Evolutionary conservation across 2,329 filamentous ascomycete species (phyloP).

Genomic region (Eutypella sp.): DNA sequence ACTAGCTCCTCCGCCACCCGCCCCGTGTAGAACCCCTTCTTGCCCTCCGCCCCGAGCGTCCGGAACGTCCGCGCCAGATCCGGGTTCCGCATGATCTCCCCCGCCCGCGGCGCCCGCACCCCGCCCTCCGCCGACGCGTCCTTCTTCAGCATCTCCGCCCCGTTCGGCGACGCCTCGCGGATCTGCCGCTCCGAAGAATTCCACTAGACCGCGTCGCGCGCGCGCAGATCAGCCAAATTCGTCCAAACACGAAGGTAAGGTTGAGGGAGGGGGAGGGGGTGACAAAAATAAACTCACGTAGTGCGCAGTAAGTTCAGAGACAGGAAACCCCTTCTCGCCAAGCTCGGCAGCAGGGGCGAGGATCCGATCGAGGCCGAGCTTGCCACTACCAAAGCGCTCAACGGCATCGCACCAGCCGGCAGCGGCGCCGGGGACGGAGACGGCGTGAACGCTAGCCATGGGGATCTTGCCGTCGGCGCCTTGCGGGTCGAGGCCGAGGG

Average conservation of each 20-base stretch:
- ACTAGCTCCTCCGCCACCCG: slow-evolving; percentile 76
- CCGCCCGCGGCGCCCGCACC: slow-evolving; percentile 67
- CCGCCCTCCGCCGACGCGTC: slow-evolving; percentile 65
- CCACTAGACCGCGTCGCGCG: slow-evolving; percentile 67
- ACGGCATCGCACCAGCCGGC: slow-evolving; percentile 92
- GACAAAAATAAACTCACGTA: slow-evolving; percentile 48
- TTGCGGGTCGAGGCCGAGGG: slow-evolving; percentile 60
- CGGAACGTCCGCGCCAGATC: slow-evolving; percentile 78
- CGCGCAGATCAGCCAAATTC: too few relatives aligned
- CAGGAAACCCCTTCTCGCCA: slow-evolving; percentile 83
- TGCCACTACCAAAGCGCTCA: slow-evolving; percentile 84
- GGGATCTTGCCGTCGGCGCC: slow-evolving; percentile 59
- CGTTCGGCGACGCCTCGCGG: slow-evolving; percentile 75
- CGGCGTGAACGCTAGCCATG: slow-evolving; percentile 69
- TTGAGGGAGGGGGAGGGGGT: not conserved
- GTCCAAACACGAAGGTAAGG: not conserved
- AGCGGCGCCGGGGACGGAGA: slow-evolving; percentile 83
- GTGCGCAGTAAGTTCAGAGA: slow-evolving; percentile 70
- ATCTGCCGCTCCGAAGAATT: slow-evolving; percentile 56
- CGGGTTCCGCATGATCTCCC: slow-evolving; percentile 86
- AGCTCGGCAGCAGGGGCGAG: slow-evolving; percentile 78
- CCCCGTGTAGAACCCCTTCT: slow-evolving; percentile 86
- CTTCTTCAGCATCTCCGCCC: slow-evolving; percentile 77
- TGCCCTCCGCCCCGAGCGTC: slow-evolving; percentile 71
- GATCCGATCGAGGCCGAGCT: slow-evolving; percentile 70